phyloP scores from a whole-genome alignment of 495 filamentous ascomycete genomes.

The Talaromyces adpressus region DNA sequence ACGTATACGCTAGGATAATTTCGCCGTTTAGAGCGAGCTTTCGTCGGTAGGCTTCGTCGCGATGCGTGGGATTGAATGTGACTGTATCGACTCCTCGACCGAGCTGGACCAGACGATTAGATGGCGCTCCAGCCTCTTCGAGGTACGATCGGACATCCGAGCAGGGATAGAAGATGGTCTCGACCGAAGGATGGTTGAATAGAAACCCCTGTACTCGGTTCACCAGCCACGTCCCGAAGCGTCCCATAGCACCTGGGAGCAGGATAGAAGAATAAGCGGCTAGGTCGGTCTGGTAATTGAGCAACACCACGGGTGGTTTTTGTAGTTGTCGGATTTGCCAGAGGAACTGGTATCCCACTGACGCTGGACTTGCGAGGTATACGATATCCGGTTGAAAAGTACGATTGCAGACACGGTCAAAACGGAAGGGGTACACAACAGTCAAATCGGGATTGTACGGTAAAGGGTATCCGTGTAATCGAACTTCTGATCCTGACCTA shows the following conservation, averaged over 20 bases:
- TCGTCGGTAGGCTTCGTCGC: slow-evolving; percentile 37
- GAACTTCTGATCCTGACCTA: slow-evolving; percentile 27
- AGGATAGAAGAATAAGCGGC: slow-evolving; percentile 56
- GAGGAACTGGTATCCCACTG: slow-evolving; percentile 57
- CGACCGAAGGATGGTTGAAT: slow-evolving; percentile 48
- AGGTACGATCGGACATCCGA: slow-evolving; percentile 49
- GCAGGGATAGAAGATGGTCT: slow-evolving; percentile 57
- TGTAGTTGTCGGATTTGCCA: slow-evolving; percentile 49
- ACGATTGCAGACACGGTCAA: slow-evolving; percentile 42
- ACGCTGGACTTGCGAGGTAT: slow-evolving; percentile 58
- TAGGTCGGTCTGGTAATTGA: slow-evolving; percentile 62
- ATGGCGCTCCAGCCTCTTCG: slow-evolving; percentile 38
- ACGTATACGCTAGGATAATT: slow-evolving; percentile 51
- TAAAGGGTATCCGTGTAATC: slow-evolving; percentile 51
- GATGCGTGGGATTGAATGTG: slow-evolving; percentile 43
- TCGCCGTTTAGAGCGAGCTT: slow-evolving; percentile 49
- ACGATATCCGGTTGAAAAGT: slow-evolving; percentile 52
- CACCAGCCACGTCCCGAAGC: slow-evolving; percentile 47
- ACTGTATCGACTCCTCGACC: slow-evolving; percentile 55
- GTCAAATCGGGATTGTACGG: slow-evolving; percentile 59
- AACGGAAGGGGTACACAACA: slow-evolving; percentile 54
- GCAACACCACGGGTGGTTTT: slow-evolving; percentile 44
- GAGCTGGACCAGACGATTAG: slow-evolving; percentile 43
- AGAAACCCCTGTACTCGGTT: slow-evolving; percentile 50
- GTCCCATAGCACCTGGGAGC: slow-evolving; percentile 48